Base-by-base conservation (phyloP, 345 rosid species). In the Turnera subulata region DNA sequence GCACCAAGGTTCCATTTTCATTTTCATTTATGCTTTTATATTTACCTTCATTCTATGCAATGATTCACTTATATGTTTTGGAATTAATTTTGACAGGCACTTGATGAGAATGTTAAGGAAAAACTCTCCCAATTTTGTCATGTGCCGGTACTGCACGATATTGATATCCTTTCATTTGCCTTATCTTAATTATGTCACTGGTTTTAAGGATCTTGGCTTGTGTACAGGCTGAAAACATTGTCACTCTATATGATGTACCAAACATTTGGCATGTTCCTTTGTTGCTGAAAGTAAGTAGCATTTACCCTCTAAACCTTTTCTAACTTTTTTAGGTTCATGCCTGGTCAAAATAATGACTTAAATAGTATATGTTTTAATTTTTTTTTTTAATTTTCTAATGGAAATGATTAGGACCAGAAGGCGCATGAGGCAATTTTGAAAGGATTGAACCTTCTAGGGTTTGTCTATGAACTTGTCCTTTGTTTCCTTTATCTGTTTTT, bases 231-330 rank as follows among this genome's bases (percentile, higher is more conserved):
- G 88, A 86, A 69, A 82, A 85, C 46, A 75, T 94, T 38, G 50
- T 94, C 71, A 82, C 95, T 66, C 82, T 94, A 55, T 79, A 82
- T 47, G 99, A 94, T 63, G 95, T 92, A 56, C 75, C 97, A 53
- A 94, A 94, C 73, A 94, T 94, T 63, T 94, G 99, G 99, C 91
- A 94, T 54, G 73, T 94, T 66, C 99, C 99, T 54, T 73, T 85
- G 70, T 86, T 94, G 65, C 74, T 94, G 32, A 81, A 80, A 72
- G 99, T 93, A 72, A 76, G 91, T 66, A 25, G n/a, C 40, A 23
- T 39, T 21, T n/a, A 35, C 3, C 13, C 21, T 15, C 25, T 1
- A 11, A 20, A 16, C 21, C 12, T 26, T 10, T 8, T 20, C 1
- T 48, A 11, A 48, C 6, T 6, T n/a, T 42, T 50, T 43, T 0